These are phyloP conservation scores for Allomyces macrogynus DNA, from an alignment of 192 early-diverging fungal species.

Conservation along the genomic window DNA sequence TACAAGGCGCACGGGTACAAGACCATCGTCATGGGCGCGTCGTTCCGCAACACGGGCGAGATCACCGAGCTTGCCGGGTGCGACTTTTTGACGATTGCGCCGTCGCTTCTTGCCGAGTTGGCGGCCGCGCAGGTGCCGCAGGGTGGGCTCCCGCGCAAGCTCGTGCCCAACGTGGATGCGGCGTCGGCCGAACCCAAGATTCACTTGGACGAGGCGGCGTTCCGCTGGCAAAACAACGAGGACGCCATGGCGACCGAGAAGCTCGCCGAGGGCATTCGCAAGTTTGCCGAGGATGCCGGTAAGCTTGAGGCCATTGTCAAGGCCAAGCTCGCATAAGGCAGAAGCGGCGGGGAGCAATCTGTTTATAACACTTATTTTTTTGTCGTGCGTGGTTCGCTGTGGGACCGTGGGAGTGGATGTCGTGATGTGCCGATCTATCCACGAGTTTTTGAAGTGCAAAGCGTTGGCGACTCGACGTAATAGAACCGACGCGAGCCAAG, in stretches of 20 bases:
- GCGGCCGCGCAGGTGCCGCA: constrained; percentile 28
- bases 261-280: constrained; percentile 92
- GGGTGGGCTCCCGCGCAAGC: constrained; percentile 47
- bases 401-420: too few relatives aligned
- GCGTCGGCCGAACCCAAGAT: constrained; percentile 34
- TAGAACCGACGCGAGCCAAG: too few relatives aligned
- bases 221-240: constrained; percentile 96
- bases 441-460: too few relatives aligned
- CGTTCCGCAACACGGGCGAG: constrained; percentile 92
- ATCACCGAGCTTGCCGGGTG: constrained; percentile 92
- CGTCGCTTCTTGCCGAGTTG: constrained; percentile 62
- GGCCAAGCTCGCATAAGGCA: constrained; percentile 19
- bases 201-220: constrained; percentile 59
- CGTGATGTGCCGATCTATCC: too few relatives aligned
- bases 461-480: too few relatives aligned
- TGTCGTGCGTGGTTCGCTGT: too few relatives aligned
- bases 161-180: constrained; percentile 45
- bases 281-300: constrained; percentile 76
- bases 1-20: constrained; percentile 96
- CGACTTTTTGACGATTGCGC: constrained; percentile 95
- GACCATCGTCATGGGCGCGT: constrained; percentile 99
- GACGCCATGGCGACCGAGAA: constrained; percentile 97
- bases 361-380: too few relatives aligned
- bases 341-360: not conserved
- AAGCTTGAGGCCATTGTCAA: constrained; percentile 49